Evolutionary conservation across 352 stramenopile genomes (phyloP).

Genomic region (Saprolegnia parasitica): DNA sequence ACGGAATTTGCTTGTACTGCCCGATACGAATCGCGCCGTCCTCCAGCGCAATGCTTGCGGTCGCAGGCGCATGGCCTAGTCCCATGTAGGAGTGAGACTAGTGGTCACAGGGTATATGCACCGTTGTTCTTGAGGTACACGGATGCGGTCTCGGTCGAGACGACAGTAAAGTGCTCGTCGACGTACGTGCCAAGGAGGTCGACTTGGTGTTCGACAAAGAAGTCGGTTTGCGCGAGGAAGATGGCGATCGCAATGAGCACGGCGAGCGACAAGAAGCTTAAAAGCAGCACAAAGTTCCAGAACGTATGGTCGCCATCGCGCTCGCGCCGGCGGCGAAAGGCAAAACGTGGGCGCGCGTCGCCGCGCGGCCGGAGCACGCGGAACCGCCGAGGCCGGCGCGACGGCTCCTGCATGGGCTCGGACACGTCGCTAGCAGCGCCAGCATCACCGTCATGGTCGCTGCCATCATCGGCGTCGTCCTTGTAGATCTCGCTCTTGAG

Average conservation of each 20-base stretch:
- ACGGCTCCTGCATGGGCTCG: background rate
- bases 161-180: conserved; percentile 75
- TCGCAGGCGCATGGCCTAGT: conserved; percentile 35
- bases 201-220: conserved; percentile 75
- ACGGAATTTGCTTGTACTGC: conserved; percentile 43
- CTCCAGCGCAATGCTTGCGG: conserved; percentile 67
- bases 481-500: background rate
- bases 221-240: conserved; percentile 74
- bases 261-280: conserved; percentile 62
- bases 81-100: background rate
- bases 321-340: conserved; percentile 51
- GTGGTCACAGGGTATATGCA: conserved; percentile 28
- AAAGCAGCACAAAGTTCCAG: conserved; percentile 64
- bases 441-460: conserved; percentile 4
- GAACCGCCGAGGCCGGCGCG: background rate
- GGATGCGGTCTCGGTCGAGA: conserved; percentile 51
- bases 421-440: background rate
- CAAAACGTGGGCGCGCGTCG: conserved; percentile 41
- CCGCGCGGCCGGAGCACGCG: background rate
- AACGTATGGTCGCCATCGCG: conserved; percentile 48
- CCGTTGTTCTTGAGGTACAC: conserved; percentile 75
- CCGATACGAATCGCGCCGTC: conserved; percentile 59
- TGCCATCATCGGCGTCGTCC: background rate
- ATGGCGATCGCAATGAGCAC: conserved; percentile 55
- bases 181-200: conserved; percentile 78